Percentiles rank a stretch among this genome's conserved stretches.
Evolutionary conservation across 805 yeast genomes (phyloP).

Genomic region (Metschnikowia arizonensis): DNA sequence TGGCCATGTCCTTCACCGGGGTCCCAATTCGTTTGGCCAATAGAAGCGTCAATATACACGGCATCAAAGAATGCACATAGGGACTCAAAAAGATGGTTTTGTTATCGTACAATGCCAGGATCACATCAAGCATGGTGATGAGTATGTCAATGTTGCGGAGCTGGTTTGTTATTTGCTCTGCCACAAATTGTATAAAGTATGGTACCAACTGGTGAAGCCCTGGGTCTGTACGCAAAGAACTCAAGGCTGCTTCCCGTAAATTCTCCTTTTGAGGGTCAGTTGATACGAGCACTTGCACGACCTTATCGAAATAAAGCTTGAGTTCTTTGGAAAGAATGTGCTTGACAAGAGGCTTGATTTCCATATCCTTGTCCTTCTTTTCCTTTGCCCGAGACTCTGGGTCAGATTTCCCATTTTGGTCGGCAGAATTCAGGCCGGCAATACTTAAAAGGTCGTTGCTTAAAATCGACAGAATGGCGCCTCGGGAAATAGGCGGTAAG

Average conservation of each 20-base stretch:
- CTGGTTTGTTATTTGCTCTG: slow-evolving; percentile 90
- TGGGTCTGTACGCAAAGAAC: slow-evolving; percentile 83
- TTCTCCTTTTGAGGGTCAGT: slow-evolving; percentile 52
- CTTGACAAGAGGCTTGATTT: slow-evolving; percentile 84
- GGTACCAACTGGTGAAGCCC: slow-evolving; percentile 97
- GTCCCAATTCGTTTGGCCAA: slow-evolving; percentile 85
- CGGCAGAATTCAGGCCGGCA: slow-evolving; percentile 8
- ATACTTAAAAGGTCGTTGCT: slow-evolving; percentile 37
- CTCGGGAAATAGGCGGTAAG: slow-evolving; percentile 74
- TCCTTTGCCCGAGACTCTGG: slow-evolving; percentile 16
- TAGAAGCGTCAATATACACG: slow-evolving; percentile 86
- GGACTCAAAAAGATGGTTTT: slow-evolving; percentile 88
- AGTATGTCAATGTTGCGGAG: slow-evolving; percentile 66
- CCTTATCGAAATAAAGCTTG: slow-evolving; percentile 88
- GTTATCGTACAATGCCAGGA: slow-evolving; percentile 79
- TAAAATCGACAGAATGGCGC: slow-evolving; percentile 58
- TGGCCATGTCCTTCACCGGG: slow-evolving; percentile 34
- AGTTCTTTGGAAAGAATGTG: slow-evolving; percentile 93
- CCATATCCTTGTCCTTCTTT: slow-evolving; percentile 45
- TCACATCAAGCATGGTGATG: slow-evolving; percentile 82
- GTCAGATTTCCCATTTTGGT: slow-evolving; percentile 25
- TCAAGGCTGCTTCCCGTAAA: slow-evolving; percentile 74
- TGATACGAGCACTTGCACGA: slow-evolving; percentile 69
- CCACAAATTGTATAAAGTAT: slow-evolving; percentile 90
- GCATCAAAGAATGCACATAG: slow-evolving; percentile 93